Evolutionary conservation across 1,284 basidiomycete species (phyloP).

Genomic region (Exsudoporus floridanus): DNA sequence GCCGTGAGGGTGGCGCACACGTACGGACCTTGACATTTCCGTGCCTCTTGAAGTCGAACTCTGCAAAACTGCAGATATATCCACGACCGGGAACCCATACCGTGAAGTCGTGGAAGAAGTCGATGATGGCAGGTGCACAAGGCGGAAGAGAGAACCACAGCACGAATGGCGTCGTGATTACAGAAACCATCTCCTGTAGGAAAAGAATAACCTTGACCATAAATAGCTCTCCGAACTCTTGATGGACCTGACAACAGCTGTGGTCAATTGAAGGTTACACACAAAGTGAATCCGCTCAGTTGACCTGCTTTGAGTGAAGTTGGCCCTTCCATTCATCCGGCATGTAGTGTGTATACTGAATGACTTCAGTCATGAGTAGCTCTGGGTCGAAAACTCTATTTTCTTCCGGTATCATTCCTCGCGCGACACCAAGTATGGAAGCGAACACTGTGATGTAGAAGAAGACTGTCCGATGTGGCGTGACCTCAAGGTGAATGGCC

Average conservation of each 20-base stretch:
- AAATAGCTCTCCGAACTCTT: slow-evolving; percentile 87
- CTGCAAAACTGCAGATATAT: slow-evolving; percentile 97
- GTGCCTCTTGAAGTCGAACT: slow-evolving; percentile 94
- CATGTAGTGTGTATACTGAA: slow-evolving; percentile 94
- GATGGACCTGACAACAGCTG: slow-evolving; percentile 63
- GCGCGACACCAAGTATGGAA: slow-evolving; percentile 81
- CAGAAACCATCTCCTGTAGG: slow-evolving; percentile 83
- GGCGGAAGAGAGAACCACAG: slow-evolving; percentile 89
- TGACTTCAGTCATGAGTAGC: slow-evolving; percentile 85
- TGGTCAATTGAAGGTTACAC: slow-evolving; percentile 1
- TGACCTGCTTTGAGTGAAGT: slow-evolving; percentile 84
- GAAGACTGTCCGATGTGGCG: slow-evolving; percentile 86
- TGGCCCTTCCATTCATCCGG: slow-evolving; percentile 88
- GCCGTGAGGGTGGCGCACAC: not conserved
- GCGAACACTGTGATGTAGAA: slow-evolving; percentile 94
- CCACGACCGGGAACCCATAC: slow-evolving; percentile 96
- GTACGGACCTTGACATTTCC: slow-evolving; percentile 75
- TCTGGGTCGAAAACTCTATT: slow-evolving; percentile 94
- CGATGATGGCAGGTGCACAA: slow-evolving; percentile 86
- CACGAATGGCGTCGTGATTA: slow-evolving; percentile 91
- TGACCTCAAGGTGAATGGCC: slow-evolving; percentile 93
- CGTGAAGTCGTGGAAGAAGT: slow-evolving; percentile 96
- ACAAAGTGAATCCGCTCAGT: slow-evolving; percentile 12
- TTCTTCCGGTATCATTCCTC: slow-evolving; percentile 96
- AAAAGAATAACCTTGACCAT: slow-evolving; percentile 88